phyloP scores from a whole-genome alignment of 306 rosid genomes.

The Cucumis cinereus region DNA sequence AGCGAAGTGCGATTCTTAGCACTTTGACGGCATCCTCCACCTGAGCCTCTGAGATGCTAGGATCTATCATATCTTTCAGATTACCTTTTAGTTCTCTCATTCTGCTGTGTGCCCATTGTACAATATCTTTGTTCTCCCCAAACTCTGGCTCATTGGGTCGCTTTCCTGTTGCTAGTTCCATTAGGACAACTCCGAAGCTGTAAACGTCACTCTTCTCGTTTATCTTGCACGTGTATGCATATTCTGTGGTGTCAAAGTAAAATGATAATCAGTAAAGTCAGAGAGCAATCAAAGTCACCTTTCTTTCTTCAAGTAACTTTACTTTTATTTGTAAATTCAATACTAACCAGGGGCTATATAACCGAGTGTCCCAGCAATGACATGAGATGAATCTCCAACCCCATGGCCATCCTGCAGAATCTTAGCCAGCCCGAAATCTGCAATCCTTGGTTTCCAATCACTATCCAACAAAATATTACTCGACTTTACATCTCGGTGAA shows the following conservation, averaged over 20 bases:
- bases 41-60: slow-evolving; percentile 32
- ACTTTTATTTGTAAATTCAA: not conserved
- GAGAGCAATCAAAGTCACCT: slow-evolving; percentile 9
- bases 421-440: slow-evolving; percentile 88
- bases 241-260: slow-evolving; percentile 36
- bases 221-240: slow-evolving; percentile 65
- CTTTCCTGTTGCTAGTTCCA: slow-evolving; percentile 79
- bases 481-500: slow-evolving; percentile 83
- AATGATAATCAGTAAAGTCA: not conserved
- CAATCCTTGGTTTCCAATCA: slow-evolving; percentile 75
- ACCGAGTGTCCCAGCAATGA: slow-evolving; percentile 76
- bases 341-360: slow-evolving; percentile 82
- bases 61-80: slow-evolving; percentile 39
- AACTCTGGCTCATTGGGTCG: slow-evolving; percentile 52
- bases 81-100: slow-evolving; percentile 22
- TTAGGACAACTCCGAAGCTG: slow-evolving; percentile 77
- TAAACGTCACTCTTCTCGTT: slow-evolving; percentile 89
- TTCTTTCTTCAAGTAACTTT: not conserved
- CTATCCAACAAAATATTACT: slow-evolving; percentile 74
- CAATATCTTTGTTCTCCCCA: slow-evolving; percentile 73
- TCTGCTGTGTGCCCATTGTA: slow-evolving; percentile 47
- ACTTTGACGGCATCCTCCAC: slow-evolving; percentile 56
- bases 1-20: slow-evolving; percentile 44
- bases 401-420: slow-evolving; percentile 37
- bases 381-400: slow-evolving; percentile 47